Percentiles rank a stretch among this genome's conserved stretches.
Evolutionary conservation across 148 eudicot genomes (phyloP).

Genomic region (Camellia sinensis): DNA sequence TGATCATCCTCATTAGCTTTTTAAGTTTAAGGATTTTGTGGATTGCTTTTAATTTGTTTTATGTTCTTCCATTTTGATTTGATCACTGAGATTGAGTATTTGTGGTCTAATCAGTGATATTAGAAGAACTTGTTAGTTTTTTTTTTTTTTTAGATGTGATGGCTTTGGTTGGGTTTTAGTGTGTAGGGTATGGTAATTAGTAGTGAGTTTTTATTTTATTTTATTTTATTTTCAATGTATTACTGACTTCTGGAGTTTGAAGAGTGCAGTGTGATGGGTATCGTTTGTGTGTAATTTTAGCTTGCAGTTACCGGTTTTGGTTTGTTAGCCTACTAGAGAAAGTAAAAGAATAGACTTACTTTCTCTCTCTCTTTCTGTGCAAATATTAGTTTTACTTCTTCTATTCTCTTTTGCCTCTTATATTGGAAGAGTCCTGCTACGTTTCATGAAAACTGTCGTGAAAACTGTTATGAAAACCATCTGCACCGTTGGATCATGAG

Average conservation of each 20-base stretch:
- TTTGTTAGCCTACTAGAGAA: neutral
- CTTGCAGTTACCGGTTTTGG: neutral
- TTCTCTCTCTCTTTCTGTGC: neutral
- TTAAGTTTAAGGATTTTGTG: neutral
- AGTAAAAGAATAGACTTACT: neutral
- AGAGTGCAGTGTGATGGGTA: neutral
- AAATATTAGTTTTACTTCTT: neutral
- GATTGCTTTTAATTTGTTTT: neutral
- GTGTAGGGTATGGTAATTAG: neutral
- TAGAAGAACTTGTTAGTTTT: neutral
- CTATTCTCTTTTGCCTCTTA: neutral
- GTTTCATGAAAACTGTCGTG: too few species aligned
- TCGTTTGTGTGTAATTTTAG: neutral
- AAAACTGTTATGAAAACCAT: too few species aligned
- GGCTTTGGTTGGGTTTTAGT: neutral
- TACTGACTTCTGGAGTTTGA: neutral
- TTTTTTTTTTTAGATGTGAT: neutral
- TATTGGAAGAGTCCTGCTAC: too few species aligned
- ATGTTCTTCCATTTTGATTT: neutral
- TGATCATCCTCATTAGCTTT: too few species aligned
- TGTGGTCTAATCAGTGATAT: neutral
- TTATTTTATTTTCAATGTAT: neutral
- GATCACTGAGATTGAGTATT: neutral
- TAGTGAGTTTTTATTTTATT: neutral
- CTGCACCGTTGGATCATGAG: too few species aligned